Percentiles rank a stretch among this genome's conserved stretches.
Evolutionary conservation across 108 stramenopile genomes (phyloP).

Genomic region (Skeletonema potamos): DNA sequence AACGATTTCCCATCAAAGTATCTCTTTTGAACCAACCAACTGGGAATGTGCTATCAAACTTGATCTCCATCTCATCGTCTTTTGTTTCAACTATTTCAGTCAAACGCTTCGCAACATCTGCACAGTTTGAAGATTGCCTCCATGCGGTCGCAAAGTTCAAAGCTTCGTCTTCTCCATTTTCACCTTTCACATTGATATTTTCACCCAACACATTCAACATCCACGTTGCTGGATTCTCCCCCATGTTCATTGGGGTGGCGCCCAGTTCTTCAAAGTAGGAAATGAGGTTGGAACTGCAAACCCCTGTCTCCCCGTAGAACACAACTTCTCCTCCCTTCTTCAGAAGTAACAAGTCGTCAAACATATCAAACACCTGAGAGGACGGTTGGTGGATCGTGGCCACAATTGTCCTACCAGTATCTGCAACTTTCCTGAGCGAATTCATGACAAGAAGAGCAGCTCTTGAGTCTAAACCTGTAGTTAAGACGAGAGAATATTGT

Average conservation of each 20-base stretch:
- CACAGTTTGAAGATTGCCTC: slow-evolving; percentile 18
- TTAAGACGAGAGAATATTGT: slow-evolving; percentile 41
- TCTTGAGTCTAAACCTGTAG: slow-evolving; percentile 67
- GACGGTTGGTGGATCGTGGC: slow-evolving; percentile 75
- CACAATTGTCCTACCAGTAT: slow-evolving; percentile 60
- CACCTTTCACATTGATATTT: slow-evolving; percentile 5
- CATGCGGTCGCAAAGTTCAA: slow-evolving; percentile 28
- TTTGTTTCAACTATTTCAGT: slow-evolving; percentile 4
- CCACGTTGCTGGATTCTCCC: slow-evolving; percentile 84
- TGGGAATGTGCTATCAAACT: slow-evolving; percentile 26
- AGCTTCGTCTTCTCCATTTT: slow-evolving; percentile 29
- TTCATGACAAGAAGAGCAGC: slow-evolving; percentile 65
- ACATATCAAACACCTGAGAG: slow-evolving; percentile 52
- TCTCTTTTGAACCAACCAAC: slow-evolving; percentile 5
- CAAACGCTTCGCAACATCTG: slow-evolving; percentile 14
- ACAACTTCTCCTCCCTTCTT: slow-evolving; percentile 62
- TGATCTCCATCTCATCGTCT: slow-evolving; percentile 25
- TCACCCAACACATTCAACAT: slow-evolving; percentile 72
- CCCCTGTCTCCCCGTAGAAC: slow-evolving; percentile 63
- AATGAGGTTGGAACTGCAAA: slow-evolving; percentile 41
- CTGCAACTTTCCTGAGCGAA: slow-evolving; percentile 43
- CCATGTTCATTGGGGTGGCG: slow-evolving; percentile 29
- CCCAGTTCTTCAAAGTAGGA: slow-evolving; percentile 49
- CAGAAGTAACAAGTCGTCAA: slow-evolving; percentile 55
- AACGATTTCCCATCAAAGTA: slow-evolving; percentile 36